A percentile compares a stretch with the other conserved stretches of the same genome.
Evolutionary conservation across 306 rosid genomes (phyloP).

Genomic region (Oxytropis ochrocephala): DNA sequence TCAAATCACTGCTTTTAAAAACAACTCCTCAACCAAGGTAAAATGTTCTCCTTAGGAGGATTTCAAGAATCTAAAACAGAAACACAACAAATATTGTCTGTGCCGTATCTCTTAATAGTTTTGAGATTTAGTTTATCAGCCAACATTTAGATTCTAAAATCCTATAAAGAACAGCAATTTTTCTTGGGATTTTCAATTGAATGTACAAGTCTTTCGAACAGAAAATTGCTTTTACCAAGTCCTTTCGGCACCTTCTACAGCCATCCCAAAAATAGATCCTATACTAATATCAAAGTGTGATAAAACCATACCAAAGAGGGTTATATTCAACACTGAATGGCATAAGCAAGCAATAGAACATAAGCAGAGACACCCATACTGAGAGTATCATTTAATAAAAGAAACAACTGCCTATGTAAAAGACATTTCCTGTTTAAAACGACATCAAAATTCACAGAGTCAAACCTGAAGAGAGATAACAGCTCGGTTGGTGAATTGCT

Average conservation of each 20-base stretch:
- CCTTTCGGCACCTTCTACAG: neutral
- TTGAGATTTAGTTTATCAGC: neutral
- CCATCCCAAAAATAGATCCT: conserved; percentile 1
- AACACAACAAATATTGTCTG: neutral
- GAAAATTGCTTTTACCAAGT: neutral
- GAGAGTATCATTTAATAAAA: conserved; percentile 4
- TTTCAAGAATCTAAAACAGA: neutral
- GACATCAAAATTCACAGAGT: conserved; percentile 7
- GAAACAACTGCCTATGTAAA: neutral
- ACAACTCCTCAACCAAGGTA: neutral
- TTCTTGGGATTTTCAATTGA: conserved; percentile 9
- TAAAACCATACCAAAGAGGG: neutral
- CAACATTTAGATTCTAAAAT: neutral
- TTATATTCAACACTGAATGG: neutral
- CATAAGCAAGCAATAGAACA: conserved; percentile 6
- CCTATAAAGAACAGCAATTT: conserved; percentile 2
- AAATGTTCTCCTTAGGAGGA: neutral
- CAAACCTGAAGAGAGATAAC: conserved; percentile 89
- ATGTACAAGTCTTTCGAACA: neutral
- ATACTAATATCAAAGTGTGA: neutral
- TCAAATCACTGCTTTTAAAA: neutral
- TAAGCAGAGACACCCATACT: neutral
- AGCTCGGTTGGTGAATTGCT: conserved; percentile 67
- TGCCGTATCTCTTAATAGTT: neutral
- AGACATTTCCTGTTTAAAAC: conserved; percentile 4